A percentile compares a stretch with the other conserved stretches of the same genome.
phyloP scores from a whole-genome alignment of 768 basidiomycete genomes.

The Hemileccinum rubropunctum region DNA sequence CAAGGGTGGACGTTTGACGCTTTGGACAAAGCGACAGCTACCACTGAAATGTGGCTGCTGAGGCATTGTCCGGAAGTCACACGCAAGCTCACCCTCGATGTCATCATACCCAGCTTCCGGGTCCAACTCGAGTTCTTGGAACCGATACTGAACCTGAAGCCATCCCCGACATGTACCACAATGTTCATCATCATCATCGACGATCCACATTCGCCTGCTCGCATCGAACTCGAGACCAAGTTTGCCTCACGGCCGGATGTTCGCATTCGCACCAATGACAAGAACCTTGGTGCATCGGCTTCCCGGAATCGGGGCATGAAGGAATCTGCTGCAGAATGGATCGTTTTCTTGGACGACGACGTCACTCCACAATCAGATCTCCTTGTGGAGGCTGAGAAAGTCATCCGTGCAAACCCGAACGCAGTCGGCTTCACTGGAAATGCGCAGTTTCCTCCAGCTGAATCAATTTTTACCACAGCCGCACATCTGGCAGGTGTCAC shows the following conservation, averaged over 20 bases:
- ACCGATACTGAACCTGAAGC: constrained; percentile 41
- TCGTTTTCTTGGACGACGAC: constrained; percentile 62
- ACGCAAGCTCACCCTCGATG: constrained; percentile 48
- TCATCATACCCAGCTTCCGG: constrained; percentile 56
- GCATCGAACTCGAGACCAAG: constrained; percentile 36
- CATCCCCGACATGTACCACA: constrained; percentile 41
- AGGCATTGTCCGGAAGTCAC: constrained; percentile 16
- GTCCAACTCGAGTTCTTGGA: constrained; percentile 46
- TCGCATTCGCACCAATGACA: constrained; percentile 48
- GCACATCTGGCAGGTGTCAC: constrained; percentile 56
- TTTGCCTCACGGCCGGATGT: constrained; percentile 47
- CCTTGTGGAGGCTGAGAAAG: constrained; percentile 44
- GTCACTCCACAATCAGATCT: constrained; percentile 42
- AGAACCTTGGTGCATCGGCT: constrained; percentile 50
- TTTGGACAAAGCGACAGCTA: constrained; percentile 40
- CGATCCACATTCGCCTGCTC: constrained; percentile 43
- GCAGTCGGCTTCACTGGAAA: constrained; percentile 58
- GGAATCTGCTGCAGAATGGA: constrained; percentile 58
- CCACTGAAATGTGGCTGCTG: constrained; percentile 38
- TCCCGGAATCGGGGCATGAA: constrained; percentile 54
- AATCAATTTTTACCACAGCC: constrained; percentile 50
- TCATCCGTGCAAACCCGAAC: constrained; percentile 43
- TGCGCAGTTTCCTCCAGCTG: constrained; percentile 45
- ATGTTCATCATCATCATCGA: constrained; percentile 63
- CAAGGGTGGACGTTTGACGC: constrained; percentile 48